phyloP scores from a whole-genome alignment of 345 rosid genomes.

The Ricinus communis region DNA sequence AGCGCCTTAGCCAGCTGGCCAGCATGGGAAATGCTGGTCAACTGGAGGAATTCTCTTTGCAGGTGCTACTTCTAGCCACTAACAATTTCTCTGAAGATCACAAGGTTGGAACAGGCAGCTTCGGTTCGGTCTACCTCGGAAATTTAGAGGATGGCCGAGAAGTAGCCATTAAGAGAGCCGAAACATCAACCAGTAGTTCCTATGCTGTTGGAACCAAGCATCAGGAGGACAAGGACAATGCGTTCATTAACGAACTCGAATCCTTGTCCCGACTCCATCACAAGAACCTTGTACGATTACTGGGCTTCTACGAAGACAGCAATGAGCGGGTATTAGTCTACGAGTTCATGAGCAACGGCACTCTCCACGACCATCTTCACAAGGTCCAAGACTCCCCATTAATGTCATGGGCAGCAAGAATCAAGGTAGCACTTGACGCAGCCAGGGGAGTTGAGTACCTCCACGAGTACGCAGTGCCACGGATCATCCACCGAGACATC shows the following conservation, averaged over 20 bases:
- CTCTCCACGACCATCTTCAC: conserved; percentile 74
- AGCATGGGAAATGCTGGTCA: conserved; percentile 59
- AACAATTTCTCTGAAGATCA: conserved; percentile 53
- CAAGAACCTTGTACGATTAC: conserved; percentile 62
- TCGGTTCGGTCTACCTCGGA: conserved; percentile 67
- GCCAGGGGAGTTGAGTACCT: conserved; percentile 77
- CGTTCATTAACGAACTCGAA: conserved; percentile 78
- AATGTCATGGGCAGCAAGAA: conserved; percentile 60
- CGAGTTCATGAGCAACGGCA: conserved; percentile 66
- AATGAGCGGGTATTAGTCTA: conserved; percentile 60
- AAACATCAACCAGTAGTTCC: conserved; percentile 19
- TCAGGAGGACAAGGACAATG: conserved; percentile 59
- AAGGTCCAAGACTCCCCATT: conserved; percentile 41
- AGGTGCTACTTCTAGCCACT: conserved; percentile 46
- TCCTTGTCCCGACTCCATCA: conserved; percentile 73
- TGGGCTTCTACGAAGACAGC: conserved; percentile 67
- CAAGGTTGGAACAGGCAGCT: conserved; percentile 74
- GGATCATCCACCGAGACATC: conserved; percentile 79
- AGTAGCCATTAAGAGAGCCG: conserved; percentile 82
- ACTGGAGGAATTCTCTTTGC: conserved; percentile 59
- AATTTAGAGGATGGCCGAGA: conserved; percentile 56
- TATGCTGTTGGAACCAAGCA: conserved; percentile 28
- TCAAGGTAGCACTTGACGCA: conserved; percentile 64
- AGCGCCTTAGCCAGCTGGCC: conserved; percentile 56
- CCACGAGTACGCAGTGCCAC: conserved; percentile 60